These are phyloP conservation scores for Ophiostoma quercus DNA, from an alignment of 2,329 filamentous ascomycete species.

Conservation along the genomic window DNA sequence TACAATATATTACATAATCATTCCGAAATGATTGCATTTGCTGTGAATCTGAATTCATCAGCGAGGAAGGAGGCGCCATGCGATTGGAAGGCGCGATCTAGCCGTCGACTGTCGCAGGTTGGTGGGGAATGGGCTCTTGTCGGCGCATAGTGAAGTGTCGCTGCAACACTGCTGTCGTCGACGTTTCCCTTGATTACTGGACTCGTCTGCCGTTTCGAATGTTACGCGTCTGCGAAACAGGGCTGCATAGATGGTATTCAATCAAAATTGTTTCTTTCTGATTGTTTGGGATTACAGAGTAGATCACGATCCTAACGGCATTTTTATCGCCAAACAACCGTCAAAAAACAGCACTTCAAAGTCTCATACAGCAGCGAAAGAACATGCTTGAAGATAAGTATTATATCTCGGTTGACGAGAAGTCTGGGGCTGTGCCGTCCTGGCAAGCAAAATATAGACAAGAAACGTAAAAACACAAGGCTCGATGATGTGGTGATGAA, in stretches of 20 bases:
- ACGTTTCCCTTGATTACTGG: not conserved
- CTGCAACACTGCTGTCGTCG: not conserved
- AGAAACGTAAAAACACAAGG: not conserved
- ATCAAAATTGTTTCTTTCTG: too few species aligned
- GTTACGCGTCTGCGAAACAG: not conserved
- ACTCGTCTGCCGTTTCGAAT: not conserved
- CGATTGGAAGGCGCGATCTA: not conserved
- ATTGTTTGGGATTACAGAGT: too few species aligned
- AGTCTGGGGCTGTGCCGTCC: not conserved
- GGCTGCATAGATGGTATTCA: not conserved
- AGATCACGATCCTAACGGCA: too few species aligned
- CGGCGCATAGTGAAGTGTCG: not conserved
- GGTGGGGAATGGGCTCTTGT: conserved; percentile 7
- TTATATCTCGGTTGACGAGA: not conserved
- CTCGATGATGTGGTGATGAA: conserved; percentile 1
- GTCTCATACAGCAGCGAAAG: not conserved
- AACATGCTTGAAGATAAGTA: not conserved
- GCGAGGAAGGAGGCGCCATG: not conserved
- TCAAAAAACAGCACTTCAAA: too few species aligned
- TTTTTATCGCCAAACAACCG: not conserved
- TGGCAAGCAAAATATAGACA: not conserved
- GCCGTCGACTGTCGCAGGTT: conserved; percentile 3
- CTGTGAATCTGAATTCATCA: not conserved
- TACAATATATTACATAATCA: not conserved
- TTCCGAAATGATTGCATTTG: not conserved